Percentiles rank a stretch among this genome's conserved stretches.
Conservation (phyloP, 2,329 filamentous ascomycete genomes). For the Metarhizium brunneum region DNA sequence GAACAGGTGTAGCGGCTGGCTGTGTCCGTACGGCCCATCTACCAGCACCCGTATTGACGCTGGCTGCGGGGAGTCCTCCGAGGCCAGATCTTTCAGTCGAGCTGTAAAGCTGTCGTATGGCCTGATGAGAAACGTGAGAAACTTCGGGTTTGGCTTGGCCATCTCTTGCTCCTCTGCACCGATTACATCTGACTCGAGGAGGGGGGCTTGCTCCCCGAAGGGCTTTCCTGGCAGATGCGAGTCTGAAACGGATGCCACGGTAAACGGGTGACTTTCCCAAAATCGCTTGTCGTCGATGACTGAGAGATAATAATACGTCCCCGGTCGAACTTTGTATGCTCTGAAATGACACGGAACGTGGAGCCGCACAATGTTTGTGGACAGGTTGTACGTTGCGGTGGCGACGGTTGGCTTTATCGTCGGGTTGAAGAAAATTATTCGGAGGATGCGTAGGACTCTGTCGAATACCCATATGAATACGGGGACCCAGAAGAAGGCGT, state of each 20-base stretch:
- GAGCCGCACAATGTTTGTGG: slow-evolving; percentile 33
- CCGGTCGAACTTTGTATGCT: slow-evolving; percentile 25
- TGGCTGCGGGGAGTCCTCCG: slow-evolving; percentile 13
- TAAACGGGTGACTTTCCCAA: slow-evolving; percentile 44
- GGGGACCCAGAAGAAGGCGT: slow-evolving; percentile 40
- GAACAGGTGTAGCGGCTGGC: slow-evolving; percentile 27
- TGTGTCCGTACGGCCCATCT: slow-evolving; percentile 36
- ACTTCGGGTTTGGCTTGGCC: neutral
- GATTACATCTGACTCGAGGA: slow-evolving; percentile 15
- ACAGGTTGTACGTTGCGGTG: slow-evolving; percentile 23
- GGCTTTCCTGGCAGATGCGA: slow-evolving; percentile 9
- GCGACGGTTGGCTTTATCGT: slow-evolving; percentile 26
- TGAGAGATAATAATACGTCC: slow-evolving; percentile 37
- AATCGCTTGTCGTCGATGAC: slow-evolving; percentile 27
- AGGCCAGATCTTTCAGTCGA: slow-evolving; percentile 24
- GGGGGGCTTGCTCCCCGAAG: slow-evolving; percentile 21
- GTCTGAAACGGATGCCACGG: slow-evolving; percentile 25
- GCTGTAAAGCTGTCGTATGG: slow-evolving; percentile 36
- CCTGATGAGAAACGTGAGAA: slow-evolving; percentile 34
- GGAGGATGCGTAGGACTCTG: slow-evolving; percentile 32
- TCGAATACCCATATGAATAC: slow-evolving; percentile 40
- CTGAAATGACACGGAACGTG: slow-evolving; percentile 24
- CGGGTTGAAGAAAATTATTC: slow-evolving; percentile 31
- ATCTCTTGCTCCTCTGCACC: slow-evolving; percentile 4
- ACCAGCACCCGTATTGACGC: slow-evolving; percentile 26